Evolutionary conservation across 176 grass and related monocot species (phyloP).

Genomic region (Rhynchospora tenuis): DNA sequence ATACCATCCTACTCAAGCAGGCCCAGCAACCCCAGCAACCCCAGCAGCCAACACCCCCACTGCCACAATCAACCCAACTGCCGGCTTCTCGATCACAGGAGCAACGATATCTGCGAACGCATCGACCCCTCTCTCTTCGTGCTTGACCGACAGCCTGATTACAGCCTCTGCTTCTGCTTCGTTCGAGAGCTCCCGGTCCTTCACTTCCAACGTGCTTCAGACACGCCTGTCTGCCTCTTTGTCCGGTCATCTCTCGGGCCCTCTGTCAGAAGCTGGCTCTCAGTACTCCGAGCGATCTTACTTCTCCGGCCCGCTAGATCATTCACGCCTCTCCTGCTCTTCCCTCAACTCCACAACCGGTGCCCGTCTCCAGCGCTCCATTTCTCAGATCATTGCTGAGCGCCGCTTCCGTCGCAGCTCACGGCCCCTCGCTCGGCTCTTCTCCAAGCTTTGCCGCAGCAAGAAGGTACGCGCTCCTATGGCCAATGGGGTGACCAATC

Average conservation of each 20-base stretch:
- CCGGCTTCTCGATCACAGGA: constrained; percentile 65
- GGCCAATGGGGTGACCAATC: neutral
- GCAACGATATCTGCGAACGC: constrained; percentile 69
- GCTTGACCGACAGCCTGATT: constrained; percentile 12
- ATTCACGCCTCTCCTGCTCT: constrained; percentile 49
- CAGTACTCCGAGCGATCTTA: constrained; percentile 57
- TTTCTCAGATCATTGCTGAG: constrained; percentile 16
- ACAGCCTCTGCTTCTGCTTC: constrained; percentile 22
- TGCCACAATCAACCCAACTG: constrained; percentile 34
- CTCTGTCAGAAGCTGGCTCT: constrained; percentile 42
- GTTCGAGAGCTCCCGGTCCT: constrained; percentile 84
- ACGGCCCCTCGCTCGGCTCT: constrained; percentile 43
- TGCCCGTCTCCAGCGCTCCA: neutral
- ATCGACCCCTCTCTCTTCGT: constrained; percentile 83
- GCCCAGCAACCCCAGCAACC: constrained; percentile 9
- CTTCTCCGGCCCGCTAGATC: constrained; percentile 69
- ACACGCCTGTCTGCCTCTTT: constrained; percentile 44
- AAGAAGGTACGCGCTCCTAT: constrained; percentile 35
- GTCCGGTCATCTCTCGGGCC: constrained; percentile 62
- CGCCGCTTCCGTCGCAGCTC: constrained; percentile 5
- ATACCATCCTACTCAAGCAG: constrained; percentile 50
- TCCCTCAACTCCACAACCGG: constrained; percentile 39
- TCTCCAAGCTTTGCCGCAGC: constrained; percentile 54
- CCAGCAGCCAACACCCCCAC: constrained; percentile 18
- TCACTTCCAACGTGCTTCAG: constrained; percentile 72